These are phyloP conservation scores for Pestalotiopsis sp. DNA, from an alignment of 2,329 filamentous ascomycete species.

Conservation along the genomic window DNA sequence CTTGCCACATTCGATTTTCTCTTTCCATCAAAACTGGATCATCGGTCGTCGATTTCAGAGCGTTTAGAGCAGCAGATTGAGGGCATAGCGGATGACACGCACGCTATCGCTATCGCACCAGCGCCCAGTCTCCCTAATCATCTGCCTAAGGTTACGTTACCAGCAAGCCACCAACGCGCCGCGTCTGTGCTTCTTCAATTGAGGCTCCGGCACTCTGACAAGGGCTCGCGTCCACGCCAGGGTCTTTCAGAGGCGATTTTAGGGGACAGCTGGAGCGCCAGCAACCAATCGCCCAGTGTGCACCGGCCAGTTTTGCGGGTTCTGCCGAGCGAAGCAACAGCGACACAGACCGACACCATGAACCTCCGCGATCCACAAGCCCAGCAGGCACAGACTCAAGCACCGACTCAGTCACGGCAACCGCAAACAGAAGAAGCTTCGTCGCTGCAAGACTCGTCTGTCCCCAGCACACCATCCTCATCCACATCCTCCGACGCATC, in stretches of 20 bases:
- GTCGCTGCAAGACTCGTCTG: background rate
- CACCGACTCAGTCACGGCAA: background rate
- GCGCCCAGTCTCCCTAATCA: background rate
- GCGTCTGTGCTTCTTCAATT: background rate
- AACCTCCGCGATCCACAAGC: background rate
- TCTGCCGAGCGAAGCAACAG: background rate
- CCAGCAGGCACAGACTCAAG: background rate
- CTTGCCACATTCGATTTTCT: background rate
- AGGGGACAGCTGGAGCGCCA: background rate
- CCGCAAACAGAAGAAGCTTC: background rate
- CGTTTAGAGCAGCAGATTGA: too few species aligned
- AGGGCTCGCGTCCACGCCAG: background rate
- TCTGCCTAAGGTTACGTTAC: background rate
- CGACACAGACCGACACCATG: background rate
- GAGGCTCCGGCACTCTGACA: background rate
- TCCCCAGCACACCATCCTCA: background rate
- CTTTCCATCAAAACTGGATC: background rate
- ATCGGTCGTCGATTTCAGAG: too few species aligned
- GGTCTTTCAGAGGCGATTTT: background rate
- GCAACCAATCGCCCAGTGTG: background rate
- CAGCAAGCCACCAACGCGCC: background rate
- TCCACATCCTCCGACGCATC: background rate
- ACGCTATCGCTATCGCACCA: background rate
- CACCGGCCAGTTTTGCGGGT: background rate
- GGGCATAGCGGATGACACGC: too few species aligned